Conservation (phyloP, 2,329 filamentous ascomycete genomes). For the Microdochium trichocladiopsis region DNA sequence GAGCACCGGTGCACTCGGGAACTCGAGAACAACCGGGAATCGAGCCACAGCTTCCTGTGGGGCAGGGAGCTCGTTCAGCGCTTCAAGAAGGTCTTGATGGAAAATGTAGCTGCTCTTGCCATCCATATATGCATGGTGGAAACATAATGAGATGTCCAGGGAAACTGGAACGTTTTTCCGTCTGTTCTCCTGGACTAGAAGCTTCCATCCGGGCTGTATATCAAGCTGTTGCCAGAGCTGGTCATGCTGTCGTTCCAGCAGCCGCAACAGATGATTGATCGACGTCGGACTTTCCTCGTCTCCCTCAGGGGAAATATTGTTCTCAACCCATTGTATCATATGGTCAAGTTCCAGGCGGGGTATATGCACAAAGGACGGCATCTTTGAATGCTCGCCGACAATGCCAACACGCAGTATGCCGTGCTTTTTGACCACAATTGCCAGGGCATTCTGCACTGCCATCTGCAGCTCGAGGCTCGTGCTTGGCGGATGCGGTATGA, state of each 20-base stretch:
- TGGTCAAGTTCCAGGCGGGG: constrained; percentile 32
- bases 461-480: constrained; percentile 6
- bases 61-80: constrained; percentile 23
- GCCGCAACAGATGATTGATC: constrained; percentile 18
- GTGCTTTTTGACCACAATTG: constrained; percentile 31
- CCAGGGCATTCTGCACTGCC: constrained; percentile 29
- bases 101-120: constrained; percentile 41
- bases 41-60: constrained; percentile 10
- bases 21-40: constrained; percentile 16
- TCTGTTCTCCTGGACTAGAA: constrained; percentile 26
- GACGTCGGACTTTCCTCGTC: constrained; percentile 7
- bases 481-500: constrained; percentile 6
- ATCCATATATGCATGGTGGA: constrained; percentile 46
- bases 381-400: constrained; percentile 30
- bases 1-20: constrained; percentile 22
- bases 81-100: constrained; percentile 36
- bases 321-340: constrained; percentile 29
- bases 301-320: constrained; percentile 17
- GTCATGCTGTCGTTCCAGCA: constrained; percentile 28
- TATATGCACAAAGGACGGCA: constrained; percentile 35
- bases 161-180: constrained; percentile 8
- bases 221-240: constrained; percentile 31
- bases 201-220: constrained; percentile 37
- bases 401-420: constrained; percentile 43
- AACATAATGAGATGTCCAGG: constrained; percentile 38